phyloP scores from a whole-genome alignment of 768 basidiomycete genomes.

The Porpolomopsis calyptriformis region DNA sequence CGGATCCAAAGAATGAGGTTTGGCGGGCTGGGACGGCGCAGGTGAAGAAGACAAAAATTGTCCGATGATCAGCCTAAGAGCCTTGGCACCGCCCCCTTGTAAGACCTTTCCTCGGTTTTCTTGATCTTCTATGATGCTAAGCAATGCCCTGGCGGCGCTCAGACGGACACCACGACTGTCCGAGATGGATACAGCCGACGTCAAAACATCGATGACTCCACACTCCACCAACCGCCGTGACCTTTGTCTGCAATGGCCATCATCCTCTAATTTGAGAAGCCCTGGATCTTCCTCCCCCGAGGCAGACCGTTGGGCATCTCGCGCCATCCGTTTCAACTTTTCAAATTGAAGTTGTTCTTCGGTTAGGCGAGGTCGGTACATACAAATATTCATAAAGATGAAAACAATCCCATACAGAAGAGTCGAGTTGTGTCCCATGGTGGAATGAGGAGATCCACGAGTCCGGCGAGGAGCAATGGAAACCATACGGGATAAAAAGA shows the following conservation, averaged over 20 bases:
- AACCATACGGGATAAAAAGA: slow-evolving; percentile 49
- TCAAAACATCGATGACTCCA: slow-evolving; percentile 56
- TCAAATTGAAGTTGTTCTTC: slow-evolving; percentile 79
- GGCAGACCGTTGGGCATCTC: slow-evolving; percentile 22
- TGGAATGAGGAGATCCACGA: slow-evolving; percentile 12
- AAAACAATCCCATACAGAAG: slow-evolving; percentile 70
- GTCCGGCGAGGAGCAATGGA: slow-evolving; percentile 45
- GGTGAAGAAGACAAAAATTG: slow-evolving; percentile 28
- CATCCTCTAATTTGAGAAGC: slow-evolving; percentile 44
- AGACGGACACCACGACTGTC: slow-evolving; percentile 59
- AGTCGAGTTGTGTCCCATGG: slow-evolving; percentile 31
- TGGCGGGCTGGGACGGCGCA: slow-evolving; percentile 11
- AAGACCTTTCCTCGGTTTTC: slow-evolving; percentile 68
- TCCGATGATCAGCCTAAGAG: slow-evolving; percentile 47
- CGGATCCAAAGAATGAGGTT: slow-evolving; percentile 27
- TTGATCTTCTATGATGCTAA: slow-evolving; percentile 68
- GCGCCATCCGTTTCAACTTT: slow-evolving; percentile 69
- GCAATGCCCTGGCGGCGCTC: slow-evolving; percentile 47
- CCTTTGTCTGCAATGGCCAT: slow-evolving; percentile 52
- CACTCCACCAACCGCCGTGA: slow-evolving; percentile 46
- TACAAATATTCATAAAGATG: slow-evolving; percentile 65
- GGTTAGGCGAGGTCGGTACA: slow-evolving; percentile 57
- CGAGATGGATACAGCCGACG: slow-evolving; percentile 39
- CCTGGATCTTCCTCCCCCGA: slow-evolving; percentile 18
- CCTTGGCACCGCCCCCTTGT: slow-evolving; percentile 69